Evolutionary conservation across 2,329 filamentous ascomycete species (phyloP).

Genomic region (Pezicula neosporulosa): DNA sequence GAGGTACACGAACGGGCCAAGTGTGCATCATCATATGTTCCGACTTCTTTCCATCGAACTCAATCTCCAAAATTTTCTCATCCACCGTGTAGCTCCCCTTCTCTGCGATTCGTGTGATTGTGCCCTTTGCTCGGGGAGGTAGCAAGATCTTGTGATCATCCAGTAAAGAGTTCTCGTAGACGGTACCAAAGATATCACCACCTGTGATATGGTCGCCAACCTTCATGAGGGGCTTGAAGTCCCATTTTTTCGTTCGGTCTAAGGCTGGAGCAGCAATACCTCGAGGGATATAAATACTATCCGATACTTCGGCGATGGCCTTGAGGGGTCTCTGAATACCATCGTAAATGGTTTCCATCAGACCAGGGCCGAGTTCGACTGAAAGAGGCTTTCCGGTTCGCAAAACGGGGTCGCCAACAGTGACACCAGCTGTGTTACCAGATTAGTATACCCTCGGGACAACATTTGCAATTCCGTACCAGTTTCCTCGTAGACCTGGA

Average conservation of each 20-base stretch:
- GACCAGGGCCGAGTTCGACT: slow-evolving; percentile 92
- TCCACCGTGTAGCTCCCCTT: slow-evolving; percentile 93
- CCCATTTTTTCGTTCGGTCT: slow-evolving; percentile 91
- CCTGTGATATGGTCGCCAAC: slow-evolving; percentile 96
- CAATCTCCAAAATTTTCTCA: slow-evolving; percentile 90
- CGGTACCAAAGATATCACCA: slow-evolving; percentile 91
- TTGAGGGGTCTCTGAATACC: slow-evolving; percentile 95
- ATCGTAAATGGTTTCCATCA: slow-evolving; percentile 99
- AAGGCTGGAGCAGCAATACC: slow-evolving; percentile 86
- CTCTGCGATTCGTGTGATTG: slow-evolving; percentile 83
- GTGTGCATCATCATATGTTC: slow-evolving; percentile 98
- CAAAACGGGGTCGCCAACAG: slow-evolving; percentile 86
- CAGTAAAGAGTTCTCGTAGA: slow-evolving; percentile 95
- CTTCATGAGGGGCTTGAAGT: slow-evolving; percentile 88
- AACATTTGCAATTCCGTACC: slow-evolving; percentile 49
- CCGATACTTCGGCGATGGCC: slow-evolving; percentile 71
- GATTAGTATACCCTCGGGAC: slow-evolving; percentile 14
- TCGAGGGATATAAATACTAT: slow-evolving; percentile 96
- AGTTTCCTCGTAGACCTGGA: slow-evolving; percentile 99
- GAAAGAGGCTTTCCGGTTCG: slow-evolving; percentile 94
- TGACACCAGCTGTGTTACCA: slow-evolving; percentile 73
- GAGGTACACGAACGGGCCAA: slow-evolving; percentile 95
- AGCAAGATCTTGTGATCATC: slow-evolving; percentile 90
- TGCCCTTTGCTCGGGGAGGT: slow-evolving; percentile 84
- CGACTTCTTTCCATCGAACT: slow-evolving; percentile 94